phyloP scores from a whole-genome alignment of 129 eudicot genomes.

The Escallonia herrerae region DNA sequence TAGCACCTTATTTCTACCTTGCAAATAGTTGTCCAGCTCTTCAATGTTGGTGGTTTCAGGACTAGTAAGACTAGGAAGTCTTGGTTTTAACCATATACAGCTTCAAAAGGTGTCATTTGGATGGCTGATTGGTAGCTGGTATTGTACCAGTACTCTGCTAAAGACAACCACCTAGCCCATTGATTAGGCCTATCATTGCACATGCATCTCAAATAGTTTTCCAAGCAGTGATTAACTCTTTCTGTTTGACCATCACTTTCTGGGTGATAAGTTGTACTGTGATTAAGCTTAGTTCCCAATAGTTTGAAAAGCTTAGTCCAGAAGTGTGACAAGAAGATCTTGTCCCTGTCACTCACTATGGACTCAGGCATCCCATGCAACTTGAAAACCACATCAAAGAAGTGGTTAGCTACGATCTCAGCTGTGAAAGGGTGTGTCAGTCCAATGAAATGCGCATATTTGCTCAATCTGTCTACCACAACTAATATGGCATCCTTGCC shows the following conservation, averaged over 20 bases:
- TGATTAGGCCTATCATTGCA: neutral
- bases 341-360: constrained; percentile 1
- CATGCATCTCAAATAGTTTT: constrained; percentile 6
- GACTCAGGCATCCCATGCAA: constrained; percentile 4
- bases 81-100: neutral
- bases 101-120: neutral
- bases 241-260: neutral
- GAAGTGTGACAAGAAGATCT: neutral
- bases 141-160: constrained; percentile 4
- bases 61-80: no score
- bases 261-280: neutral
- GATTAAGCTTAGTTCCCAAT: neutral
- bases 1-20: neutral
- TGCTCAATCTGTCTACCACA: no score
- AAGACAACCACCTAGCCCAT: neutral
- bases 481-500: no score
- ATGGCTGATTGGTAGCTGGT: neutral
- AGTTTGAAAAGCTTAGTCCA: neutral
- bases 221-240: neutral
- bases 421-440: constrained; percentile 1
- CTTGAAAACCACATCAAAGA: neutral
- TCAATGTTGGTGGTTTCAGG: neutral
- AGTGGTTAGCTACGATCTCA: neutral
- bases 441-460: neutral
- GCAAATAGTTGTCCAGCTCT: neutral